Base-by-base conservation (phyloP, 305 asterid genomes). In the Fraxinus paxiana region DNA sequence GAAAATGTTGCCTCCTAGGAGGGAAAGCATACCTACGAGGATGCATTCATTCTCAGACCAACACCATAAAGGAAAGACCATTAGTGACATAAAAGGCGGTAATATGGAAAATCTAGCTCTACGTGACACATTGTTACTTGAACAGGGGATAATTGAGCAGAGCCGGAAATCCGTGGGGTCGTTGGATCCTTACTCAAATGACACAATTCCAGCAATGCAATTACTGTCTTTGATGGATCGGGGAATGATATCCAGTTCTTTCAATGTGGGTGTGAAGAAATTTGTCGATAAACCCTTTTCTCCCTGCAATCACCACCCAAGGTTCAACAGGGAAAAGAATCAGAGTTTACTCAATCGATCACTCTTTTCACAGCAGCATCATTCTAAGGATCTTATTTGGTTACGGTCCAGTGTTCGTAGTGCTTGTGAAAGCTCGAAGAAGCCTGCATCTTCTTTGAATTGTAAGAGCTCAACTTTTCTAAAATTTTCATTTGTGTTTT, bases 161-260 rank as follows among this genome's bases (percentile, higher is more conserved):
- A 82, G 30, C 59, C 81, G 59, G 7, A 84, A 84, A 48, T 77
- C 88, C 15, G 38, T 28, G 4, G 90, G 86, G 6, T 82, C 92
- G 4, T 72, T 83, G 35, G 94, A 90, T 85, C 79, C 90, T 76
- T 90, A 88, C 73, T 78, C 87, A 4, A 91, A 92, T 17, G 96
- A 92, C 31, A 85, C 90, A 15, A 94, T 92, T 82, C 97, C 96
- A 18, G 97, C 97, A 24, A 85, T 95, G 96, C 97, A 92, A 76
- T 80, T 95, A 84, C 87, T 92, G n/a, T 91, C 96, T 56, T 84
- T 90, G 84, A 95, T 91, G 98, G 92, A 93, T 80, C 92, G 75
- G 48, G 75, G 88, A 54, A 83, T 87, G 51, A 76, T 79, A 17
- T 82, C 92, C 0, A 78, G 81, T 63, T 61, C 92, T 6, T 86